A percentile compares a stretch with the other conserved stretches of the same genome.
These are phyloP conservation scores for Phytophthora brassicae DNA, from an alignment of 352 stramenopile genomes.

Conservation along the genomic window DNA sequence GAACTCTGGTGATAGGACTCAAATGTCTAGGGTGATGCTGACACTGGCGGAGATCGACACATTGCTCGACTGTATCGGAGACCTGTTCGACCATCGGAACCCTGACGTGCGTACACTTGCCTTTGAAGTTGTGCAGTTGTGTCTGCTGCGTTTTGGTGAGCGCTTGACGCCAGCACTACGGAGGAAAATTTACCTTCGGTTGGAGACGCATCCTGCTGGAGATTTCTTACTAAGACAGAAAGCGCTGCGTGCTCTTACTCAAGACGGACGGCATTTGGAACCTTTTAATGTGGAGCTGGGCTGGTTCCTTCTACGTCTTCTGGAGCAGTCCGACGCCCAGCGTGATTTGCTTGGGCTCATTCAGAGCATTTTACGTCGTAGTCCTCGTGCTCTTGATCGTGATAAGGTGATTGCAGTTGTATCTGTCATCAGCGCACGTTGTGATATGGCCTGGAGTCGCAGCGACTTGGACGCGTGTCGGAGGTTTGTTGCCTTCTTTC, in stretches of 20 bases:
- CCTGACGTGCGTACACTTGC: slow-evolving; percentile 63
- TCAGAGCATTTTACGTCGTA: slow-evolving; percentile 70
- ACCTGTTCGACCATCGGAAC: slow-evolving; percentile 76
- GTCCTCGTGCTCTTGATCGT: slow-evolving; percentile 52
- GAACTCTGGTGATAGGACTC: slow-evolving; percentile 15
- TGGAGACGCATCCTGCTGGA: slow-evolving; percentile 48
- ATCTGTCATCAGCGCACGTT: slow-evolving; percentile 62
- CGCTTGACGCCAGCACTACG: slow-evolving; percentile 46
- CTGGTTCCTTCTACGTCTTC: slow-evolving; percentile 70
- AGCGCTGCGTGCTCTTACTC: slow-evolving; percentile 58
- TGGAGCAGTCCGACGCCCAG: slow-evolving; percentile 84
- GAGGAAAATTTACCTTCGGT: slow-evolving; percentile 52
- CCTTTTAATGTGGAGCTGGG: slow-evolving; percentile 74
- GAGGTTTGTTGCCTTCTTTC: slow-evolving; percentile 75
- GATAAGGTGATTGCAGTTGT: slow-evolving; percentile 75
- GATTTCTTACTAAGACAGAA: slow-evolving; percentile 72
- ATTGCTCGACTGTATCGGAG: slow-evolving; percentile 67
- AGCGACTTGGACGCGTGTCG: slow-evolving; percentile 75
- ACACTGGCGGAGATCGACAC: slow-evolving; percentile 52
- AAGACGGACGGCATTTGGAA: slow-evolving; percentile 64
- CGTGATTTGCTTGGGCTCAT: slow-evolving; percentile 73
- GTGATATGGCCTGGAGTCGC: slow-evolving; percentile 70
- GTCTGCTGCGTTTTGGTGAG: slow-evolving; percentile 59
- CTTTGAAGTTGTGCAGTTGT: slow-evolving; percentile 76
- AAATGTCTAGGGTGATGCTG: slow-evolving; percentile 14